Evolutionary conservation across 306 rosid genomes (phyloP).

Genomic region (Rosa persica): DNA sequence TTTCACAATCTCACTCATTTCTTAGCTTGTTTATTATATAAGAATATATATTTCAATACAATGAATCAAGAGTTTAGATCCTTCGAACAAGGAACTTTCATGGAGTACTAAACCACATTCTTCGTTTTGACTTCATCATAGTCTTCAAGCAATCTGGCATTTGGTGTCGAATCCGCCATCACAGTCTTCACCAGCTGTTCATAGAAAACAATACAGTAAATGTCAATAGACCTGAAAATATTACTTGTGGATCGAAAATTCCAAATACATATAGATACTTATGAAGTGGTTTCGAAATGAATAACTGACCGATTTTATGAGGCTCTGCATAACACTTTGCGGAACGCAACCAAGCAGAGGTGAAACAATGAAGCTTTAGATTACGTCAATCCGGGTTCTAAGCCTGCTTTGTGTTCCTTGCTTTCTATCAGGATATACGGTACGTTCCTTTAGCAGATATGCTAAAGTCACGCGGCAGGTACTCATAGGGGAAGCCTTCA

Average conservation of each 20-base stretch:
- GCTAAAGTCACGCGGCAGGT: not conserved
- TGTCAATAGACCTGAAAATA: not conserved
- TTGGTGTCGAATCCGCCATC: conserved; percentile 30
- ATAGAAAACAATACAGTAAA: not conserved
- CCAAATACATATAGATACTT: not conserved
- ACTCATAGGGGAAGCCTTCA: conserved; percentile 15
- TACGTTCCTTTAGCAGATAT: conserved; percentile 29
- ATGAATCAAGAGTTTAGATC: no score
- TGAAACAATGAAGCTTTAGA: conserved; percentile 27
- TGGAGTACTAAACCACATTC: not conserved
- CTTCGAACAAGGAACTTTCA: no score
- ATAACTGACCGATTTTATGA: conserved; percentile 30
- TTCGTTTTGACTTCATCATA: conserved; percentile 39
- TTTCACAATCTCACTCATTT: no score
- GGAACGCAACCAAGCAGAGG: conserved; percentile 39
- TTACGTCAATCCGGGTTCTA: conserved; percentile 30
- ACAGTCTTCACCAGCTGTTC: conserved; percentile 37
- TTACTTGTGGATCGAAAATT: not conserved
- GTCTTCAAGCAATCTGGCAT: conserved; percentile 38
- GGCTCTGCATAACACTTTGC: conserved; percentile 5
- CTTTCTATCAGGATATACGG: conserved; percentile 38
- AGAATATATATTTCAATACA: no score
- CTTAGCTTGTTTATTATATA: no score
- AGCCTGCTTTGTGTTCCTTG: conserved; percentile 36
- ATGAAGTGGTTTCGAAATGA: not conserved